Conservation (phyloP, 2,329 filamentous ascomycete species). For the Epichloe elymi region DNA sequence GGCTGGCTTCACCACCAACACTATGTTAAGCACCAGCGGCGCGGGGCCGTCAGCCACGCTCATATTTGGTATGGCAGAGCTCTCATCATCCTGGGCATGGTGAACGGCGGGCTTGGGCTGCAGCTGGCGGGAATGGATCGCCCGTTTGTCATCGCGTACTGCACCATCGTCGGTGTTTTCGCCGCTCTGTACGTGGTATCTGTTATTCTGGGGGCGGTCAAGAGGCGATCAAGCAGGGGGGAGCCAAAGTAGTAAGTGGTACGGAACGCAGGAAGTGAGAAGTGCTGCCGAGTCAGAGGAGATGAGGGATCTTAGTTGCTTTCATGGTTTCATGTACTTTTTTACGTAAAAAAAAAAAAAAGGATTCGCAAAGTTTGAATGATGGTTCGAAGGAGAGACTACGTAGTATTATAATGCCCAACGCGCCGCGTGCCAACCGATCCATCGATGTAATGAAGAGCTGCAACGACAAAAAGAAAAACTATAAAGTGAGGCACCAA, state of each 20-base stretch:
- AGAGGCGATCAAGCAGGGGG: not conserved
- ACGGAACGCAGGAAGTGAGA: not conserved
- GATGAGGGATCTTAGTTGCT: not conserved
- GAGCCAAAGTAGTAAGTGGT: not conserved
- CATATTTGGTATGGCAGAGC: conserved; percentile 52
- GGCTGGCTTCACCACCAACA: conserved; percentile 44
- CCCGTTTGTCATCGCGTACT: conserved; percentile 38
- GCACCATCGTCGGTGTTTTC: conserved; percentile 38
- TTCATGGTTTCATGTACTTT: too few relatives aligned
- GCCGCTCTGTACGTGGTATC: conserved; percentile 28
- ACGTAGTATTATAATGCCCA: too few relatives aligned
- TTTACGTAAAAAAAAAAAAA: not conserved
- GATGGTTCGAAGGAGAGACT: too few relatives aligned
- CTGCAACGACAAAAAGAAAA: too few relatives aligned
- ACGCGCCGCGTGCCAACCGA: too few relatives aligned
- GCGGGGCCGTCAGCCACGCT: conserved; percentile 37
- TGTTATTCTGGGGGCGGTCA: not conserved
- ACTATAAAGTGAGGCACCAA: too few relatives aligned
- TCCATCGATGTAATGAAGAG: too few relatives aligned
- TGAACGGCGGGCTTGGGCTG: conserved; percentile 53
- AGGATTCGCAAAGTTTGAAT: too few relatives aligned
- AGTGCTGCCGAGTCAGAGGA: conserved; percentile 11
- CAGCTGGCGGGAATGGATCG: conserved; percentile 28
- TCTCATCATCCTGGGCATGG: conserved; percentile 43
- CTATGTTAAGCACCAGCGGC: conserved; percentile 32